Percentiles rank a stretch among this genome's conserved stretches.
Conservation (phyloP, 495 filamentous ascomycete genomes). For the Massariosphaeria phaeospora region DNA sequence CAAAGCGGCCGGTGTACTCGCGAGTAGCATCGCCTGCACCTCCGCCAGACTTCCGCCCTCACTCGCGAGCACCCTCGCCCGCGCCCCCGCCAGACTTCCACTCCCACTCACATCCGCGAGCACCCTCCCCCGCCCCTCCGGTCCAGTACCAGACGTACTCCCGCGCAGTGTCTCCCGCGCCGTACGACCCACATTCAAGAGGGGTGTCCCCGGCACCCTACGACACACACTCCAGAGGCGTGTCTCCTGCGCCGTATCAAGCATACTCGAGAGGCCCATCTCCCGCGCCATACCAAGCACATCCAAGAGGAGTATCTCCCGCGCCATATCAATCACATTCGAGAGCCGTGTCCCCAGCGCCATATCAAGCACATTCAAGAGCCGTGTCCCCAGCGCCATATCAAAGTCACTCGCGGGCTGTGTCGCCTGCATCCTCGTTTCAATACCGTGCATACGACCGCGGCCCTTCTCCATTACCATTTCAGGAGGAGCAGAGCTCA, state of each 20-base stretch:
- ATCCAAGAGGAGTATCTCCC: slow-evolving; percentile 23
- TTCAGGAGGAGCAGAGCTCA: slow-evolving; percentile 28
- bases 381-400: slow-evolving; percentile 31
- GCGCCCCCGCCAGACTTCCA: slow-evolving; percentile 12
- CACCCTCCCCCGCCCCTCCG: slow-evolving; percentile 38
- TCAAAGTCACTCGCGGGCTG: slow-evolving; percentile 28
- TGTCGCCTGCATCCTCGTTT: slow-evolving; percentile 38
- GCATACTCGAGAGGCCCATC: slow-evolving; percentile 38
- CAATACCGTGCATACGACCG: slow-evolving; percentile 17
- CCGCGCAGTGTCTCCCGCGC: slow-evolving; percentile 39
- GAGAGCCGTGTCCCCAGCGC: slow-evolving; percentile 35
- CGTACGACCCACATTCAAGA: slow-evolving; percentile 35
- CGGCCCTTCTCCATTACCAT: slow-evolving; percentile 38
- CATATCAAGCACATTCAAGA: slow-evolving; percentile 14
- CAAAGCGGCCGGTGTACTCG: slow-evolving; percentile 4
- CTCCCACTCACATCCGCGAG: slow-evolving; percentile 2
- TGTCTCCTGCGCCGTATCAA: slow-evolving; percentile 39
- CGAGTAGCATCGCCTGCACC: slow-evolving; percentile 27
- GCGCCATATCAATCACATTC: slow-evolving; percentile 17
- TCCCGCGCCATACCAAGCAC: slow-evolving; percentile 28
- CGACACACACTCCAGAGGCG: slow-evolving; percentile 36
- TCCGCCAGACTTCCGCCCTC: not conserved
- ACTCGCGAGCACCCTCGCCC: slow-evolving; percentile 19
- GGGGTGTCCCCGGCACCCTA: slow-evolving; percentile 38
- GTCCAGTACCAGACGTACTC: slow-evolving; percentile 34